These are phyloP conservation scores for Meyerozyma sp. DNA, from an alignment of 1,139 yeast species.

Conservation along the genomic window DNA sequence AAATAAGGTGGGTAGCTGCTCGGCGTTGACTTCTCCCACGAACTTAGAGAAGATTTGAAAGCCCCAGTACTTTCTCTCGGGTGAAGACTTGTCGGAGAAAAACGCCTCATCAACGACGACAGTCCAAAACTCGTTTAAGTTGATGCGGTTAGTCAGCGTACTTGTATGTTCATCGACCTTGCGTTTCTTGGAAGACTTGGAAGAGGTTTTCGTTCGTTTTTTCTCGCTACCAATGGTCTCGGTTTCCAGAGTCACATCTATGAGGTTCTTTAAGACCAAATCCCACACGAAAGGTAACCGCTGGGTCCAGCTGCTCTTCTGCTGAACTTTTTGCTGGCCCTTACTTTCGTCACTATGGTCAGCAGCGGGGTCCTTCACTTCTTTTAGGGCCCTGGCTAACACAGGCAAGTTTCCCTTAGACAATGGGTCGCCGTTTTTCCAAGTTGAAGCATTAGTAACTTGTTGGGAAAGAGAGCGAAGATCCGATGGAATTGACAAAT, in stretches of 20 bases:
- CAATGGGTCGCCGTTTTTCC: constrained; percentile 76
- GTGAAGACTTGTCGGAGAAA: constrained; percentile 71
- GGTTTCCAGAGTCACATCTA: constrained; percentile 10
- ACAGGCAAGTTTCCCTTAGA: constrained; percentile 57
- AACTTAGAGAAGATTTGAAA: constrained; percentile 62
- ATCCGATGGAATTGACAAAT: constrained; percentile 40
- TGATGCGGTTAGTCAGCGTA: constrained; percentile 18
- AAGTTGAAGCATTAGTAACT: constrained; percentile 30
- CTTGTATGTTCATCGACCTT: constrained; percentile 11
- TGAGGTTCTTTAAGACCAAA: constrained; percentile 44
- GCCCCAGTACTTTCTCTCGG: constrained; percentile 86
- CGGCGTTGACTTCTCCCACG: constrained; percentile 25
- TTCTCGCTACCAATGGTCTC: constrained; percentile 20
- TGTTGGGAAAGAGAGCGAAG: constrained; percentile 13
- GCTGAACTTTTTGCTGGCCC: constrained; percentile 23
- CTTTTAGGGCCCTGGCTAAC: constrained; percentile 64
- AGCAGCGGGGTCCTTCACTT: constrained; percentile 34
- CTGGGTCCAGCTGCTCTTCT: constrained; percentile 72
- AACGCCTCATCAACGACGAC: constrained; percentile 73
- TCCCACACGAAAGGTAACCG: constrained; percentile 83
- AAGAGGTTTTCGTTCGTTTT: constrained; percentile 23
- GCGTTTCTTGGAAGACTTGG: constrained; percentile 28
- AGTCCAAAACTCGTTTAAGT: constrained; percentile 74
- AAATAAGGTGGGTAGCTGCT: constrained; percentile 41
- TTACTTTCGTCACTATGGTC: constrained; percentile 23